phyloP scores from a whole-genome alignment of 2,329 filamentous ascomycete genomes.

The Cytospora paraplurivora region DNA sequence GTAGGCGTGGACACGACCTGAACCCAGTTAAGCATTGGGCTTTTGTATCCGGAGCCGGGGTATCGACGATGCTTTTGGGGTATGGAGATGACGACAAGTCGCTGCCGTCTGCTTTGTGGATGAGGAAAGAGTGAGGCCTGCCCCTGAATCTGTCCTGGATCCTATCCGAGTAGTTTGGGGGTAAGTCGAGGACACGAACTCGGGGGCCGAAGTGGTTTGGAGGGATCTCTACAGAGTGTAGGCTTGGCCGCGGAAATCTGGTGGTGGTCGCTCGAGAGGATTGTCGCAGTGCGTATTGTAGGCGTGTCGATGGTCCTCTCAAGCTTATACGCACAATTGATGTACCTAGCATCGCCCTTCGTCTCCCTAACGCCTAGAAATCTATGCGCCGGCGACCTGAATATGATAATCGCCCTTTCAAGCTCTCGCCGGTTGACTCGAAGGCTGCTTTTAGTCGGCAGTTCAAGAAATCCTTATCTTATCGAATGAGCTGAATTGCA shows the following conservation, averaged over 20 bases:
- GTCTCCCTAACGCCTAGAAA: not conserved
- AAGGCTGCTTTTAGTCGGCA: constrained; percentile 7
- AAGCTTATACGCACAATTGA: constrained; percentile 1
- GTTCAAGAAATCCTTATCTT: constrained; percentile 22
- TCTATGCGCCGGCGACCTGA: not conserved
- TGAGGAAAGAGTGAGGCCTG: constrained; percentile 11
- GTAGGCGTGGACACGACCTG: constrained; percentile 82
- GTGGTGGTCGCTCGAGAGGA: not conserved
- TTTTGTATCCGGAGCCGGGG: constrained; percentile 8
- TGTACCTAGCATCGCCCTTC: constrained; percentile 11
- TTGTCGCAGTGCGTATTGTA: constrained; percentile 1
- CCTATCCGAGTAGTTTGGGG: not conserved
- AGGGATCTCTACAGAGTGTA: not conserved
- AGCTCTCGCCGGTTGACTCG: constrained; percentile 20
- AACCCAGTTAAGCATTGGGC: constrained; percentile 69
- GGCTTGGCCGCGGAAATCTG: not conserved
- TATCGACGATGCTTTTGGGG: constrained; percentile 4
- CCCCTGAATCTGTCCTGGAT: not conserved
- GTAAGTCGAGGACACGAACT: constrained; percentile 2
- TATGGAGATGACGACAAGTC: not conserved
- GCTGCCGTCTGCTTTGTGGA: not conserved
- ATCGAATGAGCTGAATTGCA: not conserved
- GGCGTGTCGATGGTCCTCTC: constrained; percentile 1
- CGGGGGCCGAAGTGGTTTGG: constrained; percentile 6
- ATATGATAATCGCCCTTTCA: not conserved